Percentiles rank a stretch among this genome's conserved stretches.
These are phyloP conservation scores for Curvularia eragrostidis DNA, from an alignment of 2,329 filamentous ascomycete species.

Conservation along the genomic window DNA sequence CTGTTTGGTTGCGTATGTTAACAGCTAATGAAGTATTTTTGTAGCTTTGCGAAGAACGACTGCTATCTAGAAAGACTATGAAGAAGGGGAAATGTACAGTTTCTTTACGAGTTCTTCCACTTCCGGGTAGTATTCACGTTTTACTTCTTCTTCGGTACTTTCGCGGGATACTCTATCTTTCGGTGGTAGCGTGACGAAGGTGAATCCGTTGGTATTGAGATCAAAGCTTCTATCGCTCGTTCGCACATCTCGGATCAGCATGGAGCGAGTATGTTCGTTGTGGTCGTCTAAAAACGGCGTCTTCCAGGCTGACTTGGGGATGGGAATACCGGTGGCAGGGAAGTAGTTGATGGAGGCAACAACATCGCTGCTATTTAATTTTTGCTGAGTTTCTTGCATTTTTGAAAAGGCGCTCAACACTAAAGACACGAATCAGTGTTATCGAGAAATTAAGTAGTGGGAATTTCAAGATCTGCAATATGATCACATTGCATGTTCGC, in stretches of 20 bases:
- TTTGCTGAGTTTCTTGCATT: slow-evolving; percentile 1
- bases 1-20: slow-evolving; percentile 5
- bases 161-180: slow-evolving; percentile 13
- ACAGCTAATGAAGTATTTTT: not conserved
- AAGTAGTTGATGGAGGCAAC: slow-evolving; percentile 32
- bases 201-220: slow-evolving; percentile 47
- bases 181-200: slow-evolving; percentile 24
- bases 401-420: not conserved
- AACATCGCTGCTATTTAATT: slow-evolving; percentile 12
- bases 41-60: not conserved
- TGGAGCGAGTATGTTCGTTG: slow-evolving; percentile 28
- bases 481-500: slow-evolving; percentile 2
- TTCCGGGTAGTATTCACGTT: slow-evolving; percentile 27
- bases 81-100: slow-evolving; percentile 11
- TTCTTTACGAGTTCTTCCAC: slow-evolving; percentile 21
- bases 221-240: slow-evolving; percentile 49
- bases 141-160: slow-evolving; percentile 22
- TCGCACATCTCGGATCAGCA: slow-evolving; percentile 53
- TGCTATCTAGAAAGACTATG: not conserved
- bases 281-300: slow-evolving; percentile 16
- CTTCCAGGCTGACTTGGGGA: slow-evolving; percentile 24
- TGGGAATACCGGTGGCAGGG: slow-evolving; percentile 20
- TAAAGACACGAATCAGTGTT: not conserved
- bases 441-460: not conserved
- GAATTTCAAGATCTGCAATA: not conserved